These are phyloP conservation scores for Xylariaceae sp. DNA, from an alignment of 2,329 filamentous ascomycete genomes.

Conservation along the genomic window DNA sequence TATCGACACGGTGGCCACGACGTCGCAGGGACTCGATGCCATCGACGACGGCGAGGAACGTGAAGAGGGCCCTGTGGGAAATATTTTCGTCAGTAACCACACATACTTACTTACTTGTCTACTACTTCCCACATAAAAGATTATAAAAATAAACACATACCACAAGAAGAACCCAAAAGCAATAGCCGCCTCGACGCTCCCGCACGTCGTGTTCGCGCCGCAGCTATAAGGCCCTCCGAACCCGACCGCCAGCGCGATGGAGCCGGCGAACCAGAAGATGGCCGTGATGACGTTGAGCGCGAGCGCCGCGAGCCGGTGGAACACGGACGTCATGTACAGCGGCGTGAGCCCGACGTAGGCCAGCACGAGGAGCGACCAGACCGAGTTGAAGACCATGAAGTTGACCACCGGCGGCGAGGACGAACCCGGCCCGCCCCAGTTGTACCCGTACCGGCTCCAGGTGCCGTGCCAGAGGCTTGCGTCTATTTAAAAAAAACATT, in stretches of 20 bases:
- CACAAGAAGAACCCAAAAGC: constrained; percentile 64
- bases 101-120: background rate
- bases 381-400: constrained; percentile 73
- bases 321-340: constrained; percentile 52
- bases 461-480: constrained; percentile 42
- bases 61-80: constrained; percentile 41
- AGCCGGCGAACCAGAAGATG: constrained; percentile 86
- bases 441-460: no score
- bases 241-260: constrained; percentile 67
- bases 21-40: constrained; percentile 39
- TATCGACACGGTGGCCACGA: constrained; percentile 31
- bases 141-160: constrained; percentile 23
- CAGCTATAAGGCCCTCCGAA: constrained; percentile 53
- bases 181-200: constrained; percentile 55
- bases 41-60: constrained; percentile 43
- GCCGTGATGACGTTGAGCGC: constrained; percentile 66
- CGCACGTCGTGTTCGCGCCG: constrained; percentile 49
- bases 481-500: constrained; percentile 38
- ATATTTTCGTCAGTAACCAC: background rate
- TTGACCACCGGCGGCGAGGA: constrained; percentile 53
- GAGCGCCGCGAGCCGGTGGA: constrained; percentile 61
- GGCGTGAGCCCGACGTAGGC: constrained; percentile 66
- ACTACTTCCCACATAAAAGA: background rate
- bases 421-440: constrained; percentile 21
- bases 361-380: constrained; percentile 71